A percentile compares a stretch with the other conserved stretches of the same genome.
These are phyloP conservation scores for Mallotus japonicus DNA, from an alignment of 441 rosid species.

Conservation along the genomic window DNA sequence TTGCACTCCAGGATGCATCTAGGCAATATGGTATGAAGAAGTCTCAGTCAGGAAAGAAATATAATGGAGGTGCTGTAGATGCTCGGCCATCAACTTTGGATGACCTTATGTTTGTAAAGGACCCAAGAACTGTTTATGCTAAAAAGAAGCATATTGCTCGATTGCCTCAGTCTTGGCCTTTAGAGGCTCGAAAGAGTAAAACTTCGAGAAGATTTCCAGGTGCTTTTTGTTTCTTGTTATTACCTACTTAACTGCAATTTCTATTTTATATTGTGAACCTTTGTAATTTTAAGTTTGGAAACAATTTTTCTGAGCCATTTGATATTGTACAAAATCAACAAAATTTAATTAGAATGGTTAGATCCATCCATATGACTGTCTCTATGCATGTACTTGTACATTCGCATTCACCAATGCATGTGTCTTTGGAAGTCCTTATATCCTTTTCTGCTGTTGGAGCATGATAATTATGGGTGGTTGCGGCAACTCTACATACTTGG, in stretches of 20 bases:
- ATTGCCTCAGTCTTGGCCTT: constrained; percentile 71
- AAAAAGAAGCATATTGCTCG: constrained; percentile 52
- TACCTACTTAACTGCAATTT: constrained; percentile 10
- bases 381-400: not conserved
- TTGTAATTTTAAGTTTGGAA: constrained; percentile 4
- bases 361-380: not conserved
- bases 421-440: constrained; percentile 2
- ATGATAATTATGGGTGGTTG: not conserved
- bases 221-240: constrained; percentile 29
- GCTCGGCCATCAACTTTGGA: constrained; percentile 49
- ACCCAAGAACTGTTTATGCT: constrained; percentile 61
- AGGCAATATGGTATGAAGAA: constrained; percentile 63
- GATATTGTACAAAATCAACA: not conserved
- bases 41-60: constrained; percentile 36
- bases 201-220: constrained; percentile 60
- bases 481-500: not conserved
- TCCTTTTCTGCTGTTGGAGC: constrained; percentile 9
- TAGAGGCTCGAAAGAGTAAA: constrained; percentile 59
- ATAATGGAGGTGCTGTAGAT: constrained; percentile 31
- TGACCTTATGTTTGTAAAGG: constrained; percentile 66
- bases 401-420: not conserved
- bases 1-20: constrained; percentile 66
- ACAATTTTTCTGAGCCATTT: not conserved
- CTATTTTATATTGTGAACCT: constrained; percentile 3
- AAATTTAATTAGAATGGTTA: not conserved